Evolutionary conservation across 176 grass and related monocot genomes (phyloP).

Genomic region (Aegilops umbellulata): DNA sequence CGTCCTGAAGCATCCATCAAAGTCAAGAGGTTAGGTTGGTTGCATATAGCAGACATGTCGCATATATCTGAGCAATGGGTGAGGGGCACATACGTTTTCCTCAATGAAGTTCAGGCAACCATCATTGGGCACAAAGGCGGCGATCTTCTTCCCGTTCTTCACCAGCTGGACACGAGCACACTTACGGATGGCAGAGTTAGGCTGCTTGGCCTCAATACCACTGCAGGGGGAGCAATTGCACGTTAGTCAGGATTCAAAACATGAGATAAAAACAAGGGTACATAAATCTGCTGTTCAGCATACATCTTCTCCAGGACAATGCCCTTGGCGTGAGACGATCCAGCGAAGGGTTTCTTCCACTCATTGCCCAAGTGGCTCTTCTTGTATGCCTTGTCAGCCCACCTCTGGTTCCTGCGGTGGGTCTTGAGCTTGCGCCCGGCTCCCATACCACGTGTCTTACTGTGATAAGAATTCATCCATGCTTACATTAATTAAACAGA

Average conservation of each 20-base stretch:
- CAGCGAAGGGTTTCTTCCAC: constrained; percentile 70
- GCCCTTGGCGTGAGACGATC: constrained; percentile 68
- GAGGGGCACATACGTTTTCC: constrained; percentile 35
- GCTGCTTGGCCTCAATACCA: constrained; percentile 70
- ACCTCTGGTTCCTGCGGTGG: constrained; percentile 66
- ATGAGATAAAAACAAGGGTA: background rate
- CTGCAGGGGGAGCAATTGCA: constrained; percentile 1
- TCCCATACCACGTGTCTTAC: constrained; percentile 75
- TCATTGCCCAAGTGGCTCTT: constrained; percentile 70
- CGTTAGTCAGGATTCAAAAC: background rate
- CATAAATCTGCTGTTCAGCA: background rate
- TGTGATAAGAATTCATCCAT: background rate
- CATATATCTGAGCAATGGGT: background rate
- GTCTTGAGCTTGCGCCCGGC: constrained; percentile 63
- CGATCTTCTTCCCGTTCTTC: constrained; percentile 75
- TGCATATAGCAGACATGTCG: background rate
- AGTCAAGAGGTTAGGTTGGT: background rate
- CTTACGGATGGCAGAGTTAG: constrained; percentile 70
- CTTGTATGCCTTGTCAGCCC: constrained; percentile 68
- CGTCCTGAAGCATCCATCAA: constrained; percentile 40
- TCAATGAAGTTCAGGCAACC: constrained; percentile 61
- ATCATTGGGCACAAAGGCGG: constrained; percentile 62
- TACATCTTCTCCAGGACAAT: constrained; percentile 75
- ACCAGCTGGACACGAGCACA: constrained; percentile 63
- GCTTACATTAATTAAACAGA: background rate